These are phyloP conservation scores for Vitis hybrid DNA, from an alignment of 177 flowering plant genomes.

Conservation along the genomic window DNA sequence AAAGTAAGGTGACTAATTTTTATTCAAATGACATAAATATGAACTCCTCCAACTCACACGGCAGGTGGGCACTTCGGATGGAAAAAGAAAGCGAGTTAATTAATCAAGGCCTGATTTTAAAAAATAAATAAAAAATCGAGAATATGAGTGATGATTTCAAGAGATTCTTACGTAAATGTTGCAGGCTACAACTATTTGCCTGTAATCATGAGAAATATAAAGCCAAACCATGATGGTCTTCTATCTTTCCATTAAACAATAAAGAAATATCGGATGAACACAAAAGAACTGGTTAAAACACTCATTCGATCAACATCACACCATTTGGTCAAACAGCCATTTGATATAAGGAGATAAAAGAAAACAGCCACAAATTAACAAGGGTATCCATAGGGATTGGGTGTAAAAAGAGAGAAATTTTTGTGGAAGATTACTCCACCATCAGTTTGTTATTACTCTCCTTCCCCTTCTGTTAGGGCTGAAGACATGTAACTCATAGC, in stretches of 20 bases:
- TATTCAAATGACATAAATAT: too few relatives aligned
- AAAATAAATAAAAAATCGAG: too few relatives aligned
- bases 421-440: too few relatives aligned
- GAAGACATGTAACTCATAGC: slow-evolving; percentile 53
- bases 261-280: background rate
- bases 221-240: background rate
- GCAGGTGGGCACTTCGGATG: too few relatives aligned
- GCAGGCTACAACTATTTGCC: background rate
- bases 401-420: too few relatives aligned
- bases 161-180: slow-evolving; percentile 11
- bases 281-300: slow-evolving; percentile 6
- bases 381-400: too few relatives aligned
- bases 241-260: background rate
- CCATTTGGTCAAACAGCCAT: background rate
- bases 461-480: slow-evolving; percentile 43
- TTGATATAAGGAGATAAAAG: background rate
- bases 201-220: too few relatives aligned
- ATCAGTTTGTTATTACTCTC: slow-evolving; percentile 19
- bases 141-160: too few relatives aligned
- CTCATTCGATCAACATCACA: slow-evolving; percentile 8
- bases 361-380: background rate
- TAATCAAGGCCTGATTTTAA: too few relatives aligned
- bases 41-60: too few relatives aligned
- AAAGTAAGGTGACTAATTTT: too few relatives aligned
- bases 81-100: too few relatives aligned